Base-by-base conservation (phyloP, 352 stramenopile species). In the Phytophthora ohioensis region DNA sequence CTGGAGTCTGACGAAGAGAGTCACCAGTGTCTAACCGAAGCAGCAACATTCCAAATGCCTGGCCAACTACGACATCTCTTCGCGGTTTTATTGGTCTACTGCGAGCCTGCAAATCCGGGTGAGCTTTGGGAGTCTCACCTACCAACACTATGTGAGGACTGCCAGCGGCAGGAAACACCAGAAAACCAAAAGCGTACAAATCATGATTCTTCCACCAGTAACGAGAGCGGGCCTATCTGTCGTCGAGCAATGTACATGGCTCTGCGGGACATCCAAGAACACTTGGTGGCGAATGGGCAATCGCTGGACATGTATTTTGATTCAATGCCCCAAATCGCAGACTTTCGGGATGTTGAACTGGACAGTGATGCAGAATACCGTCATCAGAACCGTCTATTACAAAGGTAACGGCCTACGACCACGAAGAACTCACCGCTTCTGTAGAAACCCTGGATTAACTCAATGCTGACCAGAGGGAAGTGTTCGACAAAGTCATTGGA, bases 71-170 rank as follows among this genome's bases (percentile, higher is more conserved):
- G 54, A 6, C 54, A 70, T 3, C 35, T 64, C 6, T 64, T 64
- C 12, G 53, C 42, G 21, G 41, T 69, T 30, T 2, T 69, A 2
- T 61, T 69, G 31, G 51, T 61, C 1, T 62, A 63, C 10, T 63
- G 42, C 3, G 42, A 62, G 0, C 39, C 52, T 8, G 21, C 42
- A 13, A 34, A 32, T 15, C 61, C 51, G 8, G 3, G 2, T 8
- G 52, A 48, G 0, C 15, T 62, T 7, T 57, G 42, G 52, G 4
- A 3, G 5, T 31, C 6, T 42, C 34, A 69, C n/a, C 11, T 57
- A 12, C 2, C 42, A 13, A 21, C 42, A 0, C 9, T 63, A 30
- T 41, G 48, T 0, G 34, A 64, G 21, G 45, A 57, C 27, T 53
- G 15, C 13, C 21, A 21, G 21, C 21, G 21, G 21, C 21, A 21